A percentile compares a stretch with the other conserved stretches of the same genome.
These are phyloP conservation scores for Lupinus albus DNA, from an alignment of 306 rosid species.

Conservation along the genomic window DNA sequence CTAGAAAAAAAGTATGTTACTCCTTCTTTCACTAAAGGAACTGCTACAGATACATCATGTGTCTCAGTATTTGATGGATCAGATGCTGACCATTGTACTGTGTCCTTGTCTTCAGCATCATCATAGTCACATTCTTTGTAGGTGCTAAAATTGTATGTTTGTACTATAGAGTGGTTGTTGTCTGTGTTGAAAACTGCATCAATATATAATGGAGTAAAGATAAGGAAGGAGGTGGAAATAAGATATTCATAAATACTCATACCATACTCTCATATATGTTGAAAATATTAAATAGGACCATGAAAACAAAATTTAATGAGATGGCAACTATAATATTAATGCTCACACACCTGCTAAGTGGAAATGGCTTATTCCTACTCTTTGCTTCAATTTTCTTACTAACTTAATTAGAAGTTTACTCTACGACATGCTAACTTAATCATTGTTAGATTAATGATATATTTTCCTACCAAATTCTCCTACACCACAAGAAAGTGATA, in stretches of 20 bases:
- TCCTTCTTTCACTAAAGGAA: conserved; percentile 74
- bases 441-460: too few species aligned
- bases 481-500: too few species aligned
- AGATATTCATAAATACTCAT: background rate
- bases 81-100: conserved; percentile 61
- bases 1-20: conserved; percentile 72
- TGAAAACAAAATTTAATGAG: background rate
- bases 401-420: background rate
- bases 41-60: conserved; percentile 55
- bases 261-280: background rate
- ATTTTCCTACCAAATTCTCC: too few species aligned
- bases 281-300: background rate
- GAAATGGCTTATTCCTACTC: too few species aligned
- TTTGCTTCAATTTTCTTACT: background rate
- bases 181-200: conserved; percentile 88
- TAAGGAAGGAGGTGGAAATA: background rate
- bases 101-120: conserved; percentile 69
- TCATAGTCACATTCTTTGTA: conserved; percentile 73
- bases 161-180: conserved; percentile 73
- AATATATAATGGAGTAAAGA: background rate
- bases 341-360: too few species aligned
- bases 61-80: conserved; percentile 62
- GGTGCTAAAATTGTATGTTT: conserved; percentile 72
- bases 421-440: conserved; percentile 20
- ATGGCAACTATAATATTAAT: background rate